Conservation (phyloP, 2,329 filamentous ascomycete species). For the Penicillium sp. region DNA sequence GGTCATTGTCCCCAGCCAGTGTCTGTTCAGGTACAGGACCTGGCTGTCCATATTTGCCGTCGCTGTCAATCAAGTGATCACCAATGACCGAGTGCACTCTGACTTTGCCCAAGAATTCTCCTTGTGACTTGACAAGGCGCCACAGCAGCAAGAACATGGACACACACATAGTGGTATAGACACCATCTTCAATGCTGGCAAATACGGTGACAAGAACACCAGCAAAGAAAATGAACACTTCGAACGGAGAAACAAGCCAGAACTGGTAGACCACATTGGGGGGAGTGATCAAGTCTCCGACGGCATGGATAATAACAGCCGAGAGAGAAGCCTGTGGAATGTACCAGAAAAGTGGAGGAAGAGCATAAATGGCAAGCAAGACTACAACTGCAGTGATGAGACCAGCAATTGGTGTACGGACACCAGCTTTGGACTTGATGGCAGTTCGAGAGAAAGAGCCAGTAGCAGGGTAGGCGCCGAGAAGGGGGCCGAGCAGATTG, state of each 20-base stretch:
- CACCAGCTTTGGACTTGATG: conserved; percentile 95
- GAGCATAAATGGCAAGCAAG: conserved; percentile 81
- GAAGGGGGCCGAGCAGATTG: conserved; percentile 85
- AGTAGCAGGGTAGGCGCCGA: conserved; percentile 87
- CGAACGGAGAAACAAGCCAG: conserved; percentile 86
- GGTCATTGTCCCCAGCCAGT: conserved; percentile 26
- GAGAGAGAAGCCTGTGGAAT: conserved; percentile 78
- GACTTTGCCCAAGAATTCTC: conserved; percentile 78
- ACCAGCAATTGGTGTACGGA: conserved; percentile 85
- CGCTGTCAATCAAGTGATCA: conserved; percentile 66
- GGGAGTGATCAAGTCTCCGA: conserved; percentile 85
- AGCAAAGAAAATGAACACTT: conserved; percentile 87
- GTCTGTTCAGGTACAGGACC: conserved; percentile 22
- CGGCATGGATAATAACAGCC: conserved; percentile 92
- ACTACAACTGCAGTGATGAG: conserved; percentile 83
- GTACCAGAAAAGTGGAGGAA: conserved; percentile 88
- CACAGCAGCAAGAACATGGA: conserved; percentile 77
- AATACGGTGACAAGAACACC: conserved; percentile 91
- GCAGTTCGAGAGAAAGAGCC: conserved; percentile 95
- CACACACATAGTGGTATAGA: conserved; percentile 78
- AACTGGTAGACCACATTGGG: conserved; percentile 92
- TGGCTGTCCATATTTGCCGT: conserved; percentile 59
- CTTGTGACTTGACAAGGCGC: conserved; percentile 76
- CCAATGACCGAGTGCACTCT: conserved; percentile 79
- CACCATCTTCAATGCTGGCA: conserved; percentile 80